Evolutionary conservation across 2,329 filamentous ascomycete species (phyloP).

Genomic region (Escovopsis sp.): DNA sequence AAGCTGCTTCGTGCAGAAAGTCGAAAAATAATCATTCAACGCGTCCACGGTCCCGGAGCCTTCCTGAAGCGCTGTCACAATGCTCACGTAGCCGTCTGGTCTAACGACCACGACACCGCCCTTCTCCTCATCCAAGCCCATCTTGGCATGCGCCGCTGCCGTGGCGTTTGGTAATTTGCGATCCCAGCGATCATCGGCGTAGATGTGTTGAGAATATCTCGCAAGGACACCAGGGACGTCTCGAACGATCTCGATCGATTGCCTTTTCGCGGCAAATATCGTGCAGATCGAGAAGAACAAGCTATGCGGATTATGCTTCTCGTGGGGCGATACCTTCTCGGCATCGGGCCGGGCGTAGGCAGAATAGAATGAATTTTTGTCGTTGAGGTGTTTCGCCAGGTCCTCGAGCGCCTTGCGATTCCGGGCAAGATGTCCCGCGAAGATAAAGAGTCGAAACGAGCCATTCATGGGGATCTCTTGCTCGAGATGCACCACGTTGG

Average conservation of each 20-base stretch:
- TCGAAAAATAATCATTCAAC: slow-evolving; percentile 66
- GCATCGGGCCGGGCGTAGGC: slow-evolving; percentile 49
- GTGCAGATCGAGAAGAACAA: slow-evolving; percentile 67
- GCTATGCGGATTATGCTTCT: slow-evolving; percentile 73
- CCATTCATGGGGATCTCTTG: slow-evolving; percentile 83
- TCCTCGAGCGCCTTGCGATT: slow-evolving; percentile 53
- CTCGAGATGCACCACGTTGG: slow-evolving; percentile 80
- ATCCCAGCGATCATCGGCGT: slow-evolving; percentile 73
- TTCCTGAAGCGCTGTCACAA: slow-evolving; percentile 58
- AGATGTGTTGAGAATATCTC: slow-evolving; percentile 68
- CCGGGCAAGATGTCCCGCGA: slow-evolving; percentile 53
- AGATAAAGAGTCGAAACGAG: slow-evolving; percentile 73
- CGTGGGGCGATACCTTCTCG: slow-evolving; percentile 54
- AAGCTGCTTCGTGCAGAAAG: slow-evolving; percentile 51
- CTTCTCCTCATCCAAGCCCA: slow-evolving; percentile 58
- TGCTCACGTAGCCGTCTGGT: slow-evolving; percentile 76
- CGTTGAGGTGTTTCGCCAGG: slow-evolving; percentile 49
- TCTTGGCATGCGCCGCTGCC: slow-evolving; percentile 72
- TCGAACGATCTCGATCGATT: slow-evolving; percentile 55
- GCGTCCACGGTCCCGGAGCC: slow-evolving; percentile 68
- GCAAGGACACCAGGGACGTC: slow-evolving; percentile 57
- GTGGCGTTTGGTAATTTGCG: slow-evolving; percentile 51
- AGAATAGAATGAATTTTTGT: slow-evolving; percentile 57
- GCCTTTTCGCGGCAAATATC: slow-evolving; percentile 53
- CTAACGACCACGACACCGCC: slow-evolving; percentile 73